Percentiles rank a stretch among this genome's conserved stretches.
Evolutionary conservation across 441 rosid genomes (phyloP).

Genomic region (Populus trichocarpa): DNA sequence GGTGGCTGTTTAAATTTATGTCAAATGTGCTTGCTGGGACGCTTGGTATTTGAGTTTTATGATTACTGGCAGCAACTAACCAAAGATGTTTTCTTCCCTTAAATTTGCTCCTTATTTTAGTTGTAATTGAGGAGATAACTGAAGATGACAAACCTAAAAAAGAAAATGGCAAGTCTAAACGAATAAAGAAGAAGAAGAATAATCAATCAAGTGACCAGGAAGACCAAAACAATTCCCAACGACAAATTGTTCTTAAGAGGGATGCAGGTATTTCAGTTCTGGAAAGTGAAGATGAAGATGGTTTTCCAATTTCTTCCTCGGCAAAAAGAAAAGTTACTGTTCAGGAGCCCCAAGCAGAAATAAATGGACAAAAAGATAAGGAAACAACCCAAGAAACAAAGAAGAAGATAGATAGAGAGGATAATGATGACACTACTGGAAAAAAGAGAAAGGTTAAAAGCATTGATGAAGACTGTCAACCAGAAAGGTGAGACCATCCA

Average conservation of each 20-base stretch:
- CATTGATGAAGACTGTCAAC: conserved; percentile 47
- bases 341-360: conserved; percentile 26
- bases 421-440: conserved; percentile 29
- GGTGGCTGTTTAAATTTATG: neutral
- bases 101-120: conserved; percentile 28
- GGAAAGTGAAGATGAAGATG: conserved; percentile 96
- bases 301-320: conserved; percentile 56
- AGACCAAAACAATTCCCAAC: conserved; percentile 25
- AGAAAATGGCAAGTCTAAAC: conserved; percentile 38
- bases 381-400: conserved; percentile 18
- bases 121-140: conserved; percentile 89
- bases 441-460: conserved; percentile 63
- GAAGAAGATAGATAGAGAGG: conserved; percentile 30
- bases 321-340: conserved; percentile 20
- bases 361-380: conserved; percentile 21
- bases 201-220: conserved; percentile 28
- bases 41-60: neutral
- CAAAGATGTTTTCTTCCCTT: neutral
- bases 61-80: neutral
- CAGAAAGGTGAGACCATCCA: conserved; percentile 45
- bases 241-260: conserved; percentile 38
- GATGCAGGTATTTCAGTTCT: conserved; percentile 29
- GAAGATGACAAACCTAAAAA: conserved; percentile 59
- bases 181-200: conserved; percentile 35
- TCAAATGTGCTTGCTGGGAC: neutral